Percentiles rank a stretch among this genome's conserved stretches.
These are phyloP conservation scores for Kuraishia cidri DNA, from an alignment of 805 yeast species.

Conservation along the genomic window DNA sequence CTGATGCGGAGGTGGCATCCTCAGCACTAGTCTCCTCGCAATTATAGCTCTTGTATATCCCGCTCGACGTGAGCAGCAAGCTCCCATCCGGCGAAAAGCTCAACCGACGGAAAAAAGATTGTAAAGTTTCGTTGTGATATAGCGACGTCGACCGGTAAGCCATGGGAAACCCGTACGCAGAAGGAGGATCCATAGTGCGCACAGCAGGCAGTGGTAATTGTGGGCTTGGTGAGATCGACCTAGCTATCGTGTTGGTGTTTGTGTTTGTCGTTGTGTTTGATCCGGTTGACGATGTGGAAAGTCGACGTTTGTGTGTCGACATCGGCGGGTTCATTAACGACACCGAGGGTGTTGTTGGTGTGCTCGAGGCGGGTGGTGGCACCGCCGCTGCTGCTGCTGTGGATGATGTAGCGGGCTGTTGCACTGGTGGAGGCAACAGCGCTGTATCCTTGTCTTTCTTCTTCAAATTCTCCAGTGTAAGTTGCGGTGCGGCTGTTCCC, in stretches of 20 bases:
- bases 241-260: constrained; percentile 18
- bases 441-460: constrained; percentile 7
- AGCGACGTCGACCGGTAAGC: constrained; percentile 31
- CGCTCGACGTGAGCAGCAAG: constrained; percentile 70
- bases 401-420: neutral
- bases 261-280: constrained; percentile 23
- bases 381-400: neutral
- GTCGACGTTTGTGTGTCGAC: constrained; percentile 25
- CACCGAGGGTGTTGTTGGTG: constrained; percentile 3
- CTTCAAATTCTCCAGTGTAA: constrained; percentile 12
- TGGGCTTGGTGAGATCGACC: constrained; percentile 15
- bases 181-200: constrained; percentile 24
- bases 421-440: neutral
- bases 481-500: neutral
- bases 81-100: constrained; percentile 88
- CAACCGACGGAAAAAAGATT: constrained; percentile 83
- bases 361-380: neutral
- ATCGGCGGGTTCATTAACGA: constrained; percentile 9
- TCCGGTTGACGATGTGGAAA: constrained; percentile 28
- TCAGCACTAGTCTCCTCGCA: neutral
- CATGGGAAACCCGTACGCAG: neutral
- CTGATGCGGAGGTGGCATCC: neutral
- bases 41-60: constrained; percentile 34
- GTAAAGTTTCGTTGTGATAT: constrained; percentile 81
- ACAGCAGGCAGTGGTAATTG: constrained; percentile 38